Evolutionary conservation across 1,139 yeast species (phyloP).

Genomic region (Meyerozyma athensensis): DNA sequence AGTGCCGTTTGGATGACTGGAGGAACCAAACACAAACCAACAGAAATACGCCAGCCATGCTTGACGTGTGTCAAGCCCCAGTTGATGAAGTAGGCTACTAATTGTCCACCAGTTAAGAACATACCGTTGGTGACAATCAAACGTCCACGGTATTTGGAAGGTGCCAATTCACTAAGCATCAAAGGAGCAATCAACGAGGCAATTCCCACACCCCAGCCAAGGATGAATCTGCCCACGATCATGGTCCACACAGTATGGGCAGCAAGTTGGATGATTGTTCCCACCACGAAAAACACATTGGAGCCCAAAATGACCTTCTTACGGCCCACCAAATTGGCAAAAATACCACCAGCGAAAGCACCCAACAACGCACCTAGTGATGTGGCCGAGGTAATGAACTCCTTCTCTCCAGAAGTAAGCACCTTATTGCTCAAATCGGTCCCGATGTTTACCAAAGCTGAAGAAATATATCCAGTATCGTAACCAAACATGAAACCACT

Average conservation of each 20-base stretch:
- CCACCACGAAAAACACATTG: slow-evolving; percentile 72
- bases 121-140: slow-evolving; percentile 64
- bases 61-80: slow-evolving; percentile 73
- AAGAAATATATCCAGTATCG: slow-evolving; percentile 93
- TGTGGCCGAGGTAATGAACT: slow-evolving; percentile 90
- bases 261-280: slow-evolving; percentile 78
- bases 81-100: slow-evolving; percentile 87
- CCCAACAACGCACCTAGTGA: slow-evolving; percentile 87
- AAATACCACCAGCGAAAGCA: slow-evolving; percentile 68
- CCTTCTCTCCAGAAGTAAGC: slow-evolving; percentile 73
- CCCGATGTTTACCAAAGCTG: slow-evolving; percentile 83
- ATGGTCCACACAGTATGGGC: slow-evolving; percentile 83
- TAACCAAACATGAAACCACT: slow-evolving; percentile 97
- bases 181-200: slow-evolving; percentile 90
- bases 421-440: slow-evolving; percentile 51
- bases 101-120: slow-evolving; percentile 86
- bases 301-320: slow-evolving; percentile 76
- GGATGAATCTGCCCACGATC: slow-evolving; percentile 84
- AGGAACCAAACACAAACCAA: slow-evolving; percentile 86
- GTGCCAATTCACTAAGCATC: slow-evolving; percentile 88
- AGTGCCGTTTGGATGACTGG: slow-evolving; percentile 72
- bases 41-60: slow-evolving; percentile 91
- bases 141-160: slow-evolving; percentile 87
- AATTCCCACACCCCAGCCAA: slow-evolving; percentile 95
- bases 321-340: slow-evolving; percentile 80